phyloP scores from a whole-genome alignment of 179 eudicot genomes.

The Spergularia azorica region DNA sequence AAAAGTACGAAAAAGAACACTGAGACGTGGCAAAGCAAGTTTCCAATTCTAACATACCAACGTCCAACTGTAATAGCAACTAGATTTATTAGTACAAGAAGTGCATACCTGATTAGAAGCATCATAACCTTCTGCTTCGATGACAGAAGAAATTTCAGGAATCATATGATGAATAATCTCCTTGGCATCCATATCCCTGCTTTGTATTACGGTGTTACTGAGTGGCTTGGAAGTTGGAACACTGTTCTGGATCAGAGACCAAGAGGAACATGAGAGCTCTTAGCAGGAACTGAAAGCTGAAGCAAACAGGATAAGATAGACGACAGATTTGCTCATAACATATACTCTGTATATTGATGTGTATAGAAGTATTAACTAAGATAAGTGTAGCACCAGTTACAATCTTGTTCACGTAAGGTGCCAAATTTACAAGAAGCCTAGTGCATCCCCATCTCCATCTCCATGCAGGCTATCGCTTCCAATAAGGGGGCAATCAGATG shows the following conservation, averaged over 20 bases:
- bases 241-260: too few relatives aligned
- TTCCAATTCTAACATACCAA: not conserved
- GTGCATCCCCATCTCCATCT: conserved; percentile 57
- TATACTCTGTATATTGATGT: too few relatives aligned
- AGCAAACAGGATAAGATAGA: not conserved
- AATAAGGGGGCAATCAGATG: conserved; percentile 50
- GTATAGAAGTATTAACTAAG: not conserved
- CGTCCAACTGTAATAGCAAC: not conserved
- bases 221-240: too few relatives aligned
- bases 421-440: conserved; percentile 50
- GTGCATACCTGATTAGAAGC: not conserved
- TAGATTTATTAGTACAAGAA: not conserved
- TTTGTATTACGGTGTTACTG: too few relatives aligned
- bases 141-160: not conserved
- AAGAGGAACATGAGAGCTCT: not conserved
- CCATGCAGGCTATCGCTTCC: conserved; percentile 47
- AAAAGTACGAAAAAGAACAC: not conserved
- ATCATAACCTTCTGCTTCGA: conserved; percentile 1
- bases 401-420: not conserved
- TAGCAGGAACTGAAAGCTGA: not conserved
- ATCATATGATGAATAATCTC: not conserved
- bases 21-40: not conserved
- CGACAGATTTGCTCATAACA: not conserved
- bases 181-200: not conserved
- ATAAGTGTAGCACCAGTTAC: not conserved